These are phyloP conservation scores for Alternaria brassicicola DNA, from an alignment of 2,329 filamentous ascomycete genomes.

Conservation along the genomic window DNA sequence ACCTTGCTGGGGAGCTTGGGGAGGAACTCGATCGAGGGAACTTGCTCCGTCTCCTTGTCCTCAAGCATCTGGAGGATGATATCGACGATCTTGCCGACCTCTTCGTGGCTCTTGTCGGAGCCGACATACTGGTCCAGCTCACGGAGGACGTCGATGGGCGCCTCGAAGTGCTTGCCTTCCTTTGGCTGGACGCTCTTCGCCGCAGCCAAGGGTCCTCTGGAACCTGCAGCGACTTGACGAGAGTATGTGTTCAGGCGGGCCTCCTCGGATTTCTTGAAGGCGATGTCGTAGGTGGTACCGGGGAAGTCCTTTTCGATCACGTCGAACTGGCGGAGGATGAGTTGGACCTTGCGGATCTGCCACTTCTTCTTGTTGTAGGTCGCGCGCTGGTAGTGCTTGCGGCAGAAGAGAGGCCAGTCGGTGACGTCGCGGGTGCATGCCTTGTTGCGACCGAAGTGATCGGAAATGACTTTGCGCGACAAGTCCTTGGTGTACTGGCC, in stretches of 20 bases:
- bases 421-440: slow-evolving; percentile 40
- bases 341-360: slow-evolving; percentile 42
- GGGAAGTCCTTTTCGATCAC: slow-evolving; percentile 40
- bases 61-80: slow-evolving; percentile 40
- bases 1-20: slow-evolving; percentile 31
- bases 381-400: slow-evolving; percentile 51
- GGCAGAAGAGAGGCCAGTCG: slow-evolving; percentile 46
- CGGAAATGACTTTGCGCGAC: slow-evolving; percentile 49
- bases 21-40: slow-evolving; percentile 43
- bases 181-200: slow-evolving; percentile 18
- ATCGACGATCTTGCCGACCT: slow-evolving; percentile 31
- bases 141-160: slow-evolving; percentile 43
- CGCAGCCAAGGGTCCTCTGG: slow-evolving; percentile 10
- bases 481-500: slow-evolving; percentile 43
- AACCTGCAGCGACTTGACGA: slow-evolving; percentile 27
- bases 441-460: slow-evolving; percentile 51
- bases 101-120: slow-evolving; percentile 21
- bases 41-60: slow-evolving; percentile 30
- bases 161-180: slow-evolving; percentile 36
- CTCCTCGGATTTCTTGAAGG: slow-evolving; percentile 46
- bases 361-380: slow-evolving; percentile 46
- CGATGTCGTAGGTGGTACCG: slow-evolving; percentile 40
- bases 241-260: slow-evolving; percentile 40
- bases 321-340: slow-evolving; percentile 44
- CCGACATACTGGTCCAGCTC: slow-evolving; percentile 36